phyloP scores from a whole-genome alignment of 1,284 basidiomycete genomes.

The Peniophora sp. region DNA sequence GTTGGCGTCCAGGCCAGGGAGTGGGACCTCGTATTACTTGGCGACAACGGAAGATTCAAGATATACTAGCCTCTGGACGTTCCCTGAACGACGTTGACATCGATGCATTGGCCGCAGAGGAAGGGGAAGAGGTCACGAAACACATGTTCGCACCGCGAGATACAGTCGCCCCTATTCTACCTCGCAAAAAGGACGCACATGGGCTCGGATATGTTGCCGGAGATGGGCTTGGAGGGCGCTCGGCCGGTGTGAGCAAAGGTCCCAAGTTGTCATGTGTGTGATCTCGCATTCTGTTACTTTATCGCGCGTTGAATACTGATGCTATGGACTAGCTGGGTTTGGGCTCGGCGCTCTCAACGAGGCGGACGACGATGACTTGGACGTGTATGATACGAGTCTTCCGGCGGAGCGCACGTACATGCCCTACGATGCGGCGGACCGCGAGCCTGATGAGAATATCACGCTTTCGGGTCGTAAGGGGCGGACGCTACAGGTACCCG shows the following conservation, averaged over 20 bases:
- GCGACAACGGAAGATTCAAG: constrained; percentile 66
- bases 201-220: constrained; percentile 77
- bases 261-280: constrained; percentile 53
- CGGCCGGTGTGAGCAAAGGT: constrained; percentile 30
- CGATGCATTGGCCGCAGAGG: constrained; percentile 23
- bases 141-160: constrained; percentile 85
- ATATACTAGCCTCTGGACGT: constrained; percentile 35
- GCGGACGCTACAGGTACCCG: neutral
- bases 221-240: constrained; percentile 53
- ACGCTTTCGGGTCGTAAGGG: constrained; percentile 22
- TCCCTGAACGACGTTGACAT: constrained; percentile 31
- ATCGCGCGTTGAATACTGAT: neutral
- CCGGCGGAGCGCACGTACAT: constrained; percentile 38
- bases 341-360: constrained; percentile 83
- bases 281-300: neutral
- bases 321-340: constrained; percentile 53
- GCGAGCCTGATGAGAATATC: constrained; percentile 54
- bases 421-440: constrained; percentile 64
- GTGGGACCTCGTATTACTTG: constrained; percentile 87
- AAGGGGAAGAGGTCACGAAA: constrained; percentile 70
- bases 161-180: constrained; percentile 53
- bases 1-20: constrained; percentile 90
- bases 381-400: constrained; percentile 59
- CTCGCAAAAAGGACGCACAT: constrained; percentile 66
- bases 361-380: constrained; percentile 84